Percentiles rank a stretch among this genome's conserved stretches.
phyloP scores from a whole-genome alignment of 2,329 filamentous ascomycete species.

The Diplodia intermedia region DNA sequence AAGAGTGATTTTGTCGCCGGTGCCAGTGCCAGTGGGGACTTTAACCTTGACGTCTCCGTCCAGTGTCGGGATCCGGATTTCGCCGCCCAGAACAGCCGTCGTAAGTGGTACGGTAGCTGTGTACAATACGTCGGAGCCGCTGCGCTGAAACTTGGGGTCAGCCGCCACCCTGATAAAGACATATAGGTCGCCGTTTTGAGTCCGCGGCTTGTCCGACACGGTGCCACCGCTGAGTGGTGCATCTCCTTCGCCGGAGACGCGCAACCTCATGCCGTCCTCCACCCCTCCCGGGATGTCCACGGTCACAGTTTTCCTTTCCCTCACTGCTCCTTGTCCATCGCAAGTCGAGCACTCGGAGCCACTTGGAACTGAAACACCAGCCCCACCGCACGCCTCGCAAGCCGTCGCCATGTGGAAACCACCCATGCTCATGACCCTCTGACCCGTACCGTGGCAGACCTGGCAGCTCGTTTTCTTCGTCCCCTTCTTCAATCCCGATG shows the following conservation, averaged over 20 bases:
- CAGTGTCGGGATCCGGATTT: constrained; percentile 86
- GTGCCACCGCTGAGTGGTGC: constrained; percentile 77
- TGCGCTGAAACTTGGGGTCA: constrained; percentile 86
- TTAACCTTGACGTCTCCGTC: constrained; percentile 90
- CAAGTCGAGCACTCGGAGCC: constrained; percentile 84
- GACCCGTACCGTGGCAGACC: constrained; percentile 84
- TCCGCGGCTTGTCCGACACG: constrained; percentile 66
- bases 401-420: constrained; percentile 97
- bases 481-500: constrained; percentile 83
- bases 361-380: constrained; percentile 75
- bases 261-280: constrained; percentile 93
- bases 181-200: constrained; percentile 85
- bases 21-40: constrained; percentile 88
- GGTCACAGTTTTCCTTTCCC: constrained; percentile 81
- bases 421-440: constrained; percentile 86
- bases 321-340: constrained; percentile 80
- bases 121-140: constrained; percentile 89
- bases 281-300: constrained; percentile 95
- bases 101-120: constrained; percentile 91
- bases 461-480: constrained; percentile 76
- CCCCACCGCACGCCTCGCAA: constrained; percentile 80
- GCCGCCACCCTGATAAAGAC: constrained; percentile 88
- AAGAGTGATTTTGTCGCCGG: constrained; percentile 89
- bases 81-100: constrained; percentile 89
- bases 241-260: constrained; percentile 86